A percentile compares a stretch with the other conserved stretches of the same genome.
phyloP scores from a whole-genome alignment of 768 basidiomycete species.

The Suillus luteus region DNA sequence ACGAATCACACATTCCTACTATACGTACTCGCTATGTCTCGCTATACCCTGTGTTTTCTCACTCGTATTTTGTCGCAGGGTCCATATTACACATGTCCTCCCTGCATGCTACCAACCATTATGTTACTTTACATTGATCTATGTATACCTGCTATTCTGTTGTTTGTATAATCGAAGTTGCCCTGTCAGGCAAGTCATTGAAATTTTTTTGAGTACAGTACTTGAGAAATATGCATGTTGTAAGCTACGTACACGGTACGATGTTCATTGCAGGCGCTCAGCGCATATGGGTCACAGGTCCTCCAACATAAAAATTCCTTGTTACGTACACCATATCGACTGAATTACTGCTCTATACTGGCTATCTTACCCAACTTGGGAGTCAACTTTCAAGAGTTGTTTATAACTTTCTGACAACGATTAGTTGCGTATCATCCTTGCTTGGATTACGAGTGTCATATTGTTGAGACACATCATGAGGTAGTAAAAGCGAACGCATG shows the following conservation, averaged over 20 bases:
- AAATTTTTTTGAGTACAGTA: neutral
- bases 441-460: neutral
- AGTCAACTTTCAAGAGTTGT: neutral
- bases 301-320: neutral
- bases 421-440: neutral
- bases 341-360: neutral
- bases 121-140: conserved; percentile 31
- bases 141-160: conserved; percentile 24
- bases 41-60: conserved; percentile 22
- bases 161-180: conserved; percentile 19
- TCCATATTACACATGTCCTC: conserved; percentile 7
- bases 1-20: conserved; percentile 7
- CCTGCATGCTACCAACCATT: conserved; percentile 23
- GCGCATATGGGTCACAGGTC: too few species aligned
- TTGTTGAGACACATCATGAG: neutral
- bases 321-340: neutral
- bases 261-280: neutral
- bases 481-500: neutral
- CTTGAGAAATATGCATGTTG: neutral
- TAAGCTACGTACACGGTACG: neutral
- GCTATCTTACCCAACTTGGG: neutral
- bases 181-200: neutral
- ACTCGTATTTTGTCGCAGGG: conserved; percentile 13
- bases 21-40: conserved; percentile 19
- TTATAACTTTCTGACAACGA: neutral